Percentiles rank a stretch among this genome's conserved stretches.
Conservation (phyloP, 2,329 filamentous ascomycete genomes). For the Tolypocladium tropicale region DNA sequence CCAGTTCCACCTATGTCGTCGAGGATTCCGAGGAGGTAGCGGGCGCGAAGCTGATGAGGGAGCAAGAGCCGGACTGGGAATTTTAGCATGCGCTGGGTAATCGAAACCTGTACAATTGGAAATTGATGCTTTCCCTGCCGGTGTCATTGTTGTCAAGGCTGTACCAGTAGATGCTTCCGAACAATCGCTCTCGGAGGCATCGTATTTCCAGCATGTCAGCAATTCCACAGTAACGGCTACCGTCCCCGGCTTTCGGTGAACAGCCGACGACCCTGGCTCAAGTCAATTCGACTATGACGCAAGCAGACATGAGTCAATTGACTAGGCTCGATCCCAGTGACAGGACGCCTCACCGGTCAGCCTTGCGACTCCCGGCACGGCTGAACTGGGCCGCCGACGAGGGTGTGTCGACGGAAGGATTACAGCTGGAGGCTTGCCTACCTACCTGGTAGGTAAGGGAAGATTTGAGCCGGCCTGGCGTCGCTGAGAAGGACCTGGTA, state of each 20-base stretch:
- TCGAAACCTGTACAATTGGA: not conserved
- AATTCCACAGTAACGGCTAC: not conserved
- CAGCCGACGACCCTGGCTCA: too few relatives aligned
- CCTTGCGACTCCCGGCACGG: not conserved
- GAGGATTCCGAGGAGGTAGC: conserved; percentile 31
- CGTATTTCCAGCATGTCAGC: not conserved
- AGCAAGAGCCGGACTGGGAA: conserved; percentile 31
- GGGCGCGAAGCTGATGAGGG: conserved; percentile 30
- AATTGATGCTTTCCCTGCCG: not conserved
- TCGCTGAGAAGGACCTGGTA: not conserved
- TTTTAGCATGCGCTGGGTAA: conserved; percentile 8
- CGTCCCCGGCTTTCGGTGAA: too few relatives aligned
- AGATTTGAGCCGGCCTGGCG: not conserved
- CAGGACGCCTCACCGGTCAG: not conserved
- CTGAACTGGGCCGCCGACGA: not conserved
- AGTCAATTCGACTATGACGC: not conserved
- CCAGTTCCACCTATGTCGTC: conserved; percentile 30
- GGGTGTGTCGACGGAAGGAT: not conserved
- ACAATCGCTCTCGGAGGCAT: not conserved
- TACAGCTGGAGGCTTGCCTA: not conserved
- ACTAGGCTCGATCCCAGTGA: not conserved
- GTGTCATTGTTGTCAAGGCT: not conserved
- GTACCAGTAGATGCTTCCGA: not conserved
- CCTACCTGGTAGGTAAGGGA: not conserved
- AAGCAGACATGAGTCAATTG: not conserved